Evolutionary conservation across 192 early-diverging fungal genomes (phyloP).

Genomic region (Paraglomus occultum): DNA sequence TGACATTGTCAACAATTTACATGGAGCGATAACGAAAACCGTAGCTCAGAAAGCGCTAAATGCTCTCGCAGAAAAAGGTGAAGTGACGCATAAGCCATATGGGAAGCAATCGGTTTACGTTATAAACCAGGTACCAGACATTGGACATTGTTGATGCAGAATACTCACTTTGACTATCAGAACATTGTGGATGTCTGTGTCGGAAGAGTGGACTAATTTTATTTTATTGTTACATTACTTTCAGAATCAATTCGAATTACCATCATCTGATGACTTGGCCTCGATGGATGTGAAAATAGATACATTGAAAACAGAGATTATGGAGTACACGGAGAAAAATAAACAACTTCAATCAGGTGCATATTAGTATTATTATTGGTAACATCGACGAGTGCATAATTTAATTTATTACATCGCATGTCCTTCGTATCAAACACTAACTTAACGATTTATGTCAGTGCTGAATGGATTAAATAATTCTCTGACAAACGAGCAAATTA

Average conservation of each 20-base stretch:
- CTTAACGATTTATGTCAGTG: slow-evolving; percentile 24
- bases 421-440: too few relatives aligned
- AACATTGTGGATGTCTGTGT: neutral
- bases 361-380: neutral
- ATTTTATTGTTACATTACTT: neutral
- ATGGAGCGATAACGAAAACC: slow-evolving; percentile 40
- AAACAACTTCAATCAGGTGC: slow-evolving; percentile 46
- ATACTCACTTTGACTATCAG: neutral
- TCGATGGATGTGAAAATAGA: slow-evolving; percentile 57
- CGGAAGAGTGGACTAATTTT: neutral
- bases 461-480: slow-evolving; percentile 36
- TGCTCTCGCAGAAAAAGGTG: slow-evolving; percentile 36
- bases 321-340: slow-evolving; percentile 52
- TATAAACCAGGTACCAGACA: slow-evolving; percentile 36
- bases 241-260: slow-evolving; percentile 42
- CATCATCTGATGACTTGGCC: slow-evolving; percentile 40
- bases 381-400: neutral
- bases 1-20: slow-evolving; percentile 45
- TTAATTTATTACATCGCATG: too few relatives aligned
- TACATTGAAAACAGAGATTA: slow-evolving; percentile 49
- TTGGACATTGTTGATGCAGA: neutral
- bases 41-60: slow-evolving; percentile 41
- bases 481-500: slow-evolving; percentile 42
- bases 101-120: slow-evolving; percentile 49
- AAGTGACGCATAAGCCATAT: slow-evolving; percentile 39